These are phyloP conservation scores for Macrolepiota dolichaula DNA, from an alignment of 768 basidiomycete species.

Conservation along the genomic window DNA sequence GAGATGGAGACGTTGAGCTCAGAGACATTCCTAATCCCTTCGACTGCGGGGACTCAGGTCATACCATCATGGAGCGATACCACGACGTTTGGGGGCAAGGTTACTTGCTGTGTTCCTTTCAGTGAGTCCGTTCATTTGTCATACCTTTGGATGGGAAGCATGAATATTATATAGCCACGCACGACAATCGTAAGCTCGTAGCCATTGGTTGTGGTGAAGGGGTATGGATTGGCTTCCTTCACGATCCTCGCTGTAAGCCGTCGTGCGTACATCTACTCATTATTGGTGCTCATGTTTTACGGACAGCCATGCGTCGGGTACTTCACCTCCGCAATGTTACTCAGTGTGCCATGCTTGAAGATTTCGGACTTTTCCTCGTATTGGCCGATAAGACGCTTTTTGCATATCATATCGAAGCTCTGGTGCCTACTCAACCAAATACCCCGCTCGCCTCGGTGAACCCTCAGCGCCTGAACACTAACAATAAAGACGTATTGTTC, in stretches of 20 bases:
- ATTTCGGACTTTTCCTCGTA: conserved; percentile 95
- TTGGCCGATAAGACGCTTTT: conserved; percentile 92
- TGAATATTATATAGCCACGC: conserved; percentile 52
- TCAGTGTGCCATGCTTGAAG: conserved; percentile 93
- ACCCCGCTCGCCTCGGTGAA: conserved; percentile 67
- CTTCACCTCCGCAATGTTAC: conserved; percentile 92
- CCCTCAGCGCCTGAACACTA: conserved; percentile 84
- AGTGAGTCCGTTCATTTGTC: conserved; percentile 47
- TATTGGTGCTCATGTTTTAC: not conserved
- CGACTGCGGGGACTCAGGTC: conserved; percentile 43
- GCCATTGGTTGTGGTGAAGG: conserved; percentile 95
- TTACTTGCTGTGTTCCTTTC: conserved; percentile 95
- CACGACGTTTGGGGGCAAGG: conserved; percentile 72
- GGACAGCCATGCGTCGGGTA: conserved; percentile 83
- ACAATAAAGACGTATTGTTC: conserved; percentile 90
- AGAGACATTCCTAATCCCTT: conserved; percentile 83
- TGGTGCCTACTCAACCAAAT: conserved; percentile 83
- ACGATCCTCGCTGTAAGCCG: conserved; percentile 76
- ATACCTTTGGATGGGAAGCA: not conserved
- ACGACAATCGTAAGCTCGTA: conserved; percentile 82
- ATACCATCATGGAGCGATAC: conserved; percentile 73
- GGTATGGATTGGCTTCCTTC: conserved; percentile 95
- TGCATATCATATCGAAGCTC: conserved; percentile 93
- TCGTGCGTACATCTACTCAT: not conserved
- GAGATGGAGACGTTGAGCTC: conserved; percentile 87